A percentile compares a stretch with the other conserved stretches of the same genome.
These are phyloP conservation scores for Aspergillus floridensis DNA, from an alignment of 2,329 filamentous ascomycete genomes.

Conservation along the genomic window DNA sequence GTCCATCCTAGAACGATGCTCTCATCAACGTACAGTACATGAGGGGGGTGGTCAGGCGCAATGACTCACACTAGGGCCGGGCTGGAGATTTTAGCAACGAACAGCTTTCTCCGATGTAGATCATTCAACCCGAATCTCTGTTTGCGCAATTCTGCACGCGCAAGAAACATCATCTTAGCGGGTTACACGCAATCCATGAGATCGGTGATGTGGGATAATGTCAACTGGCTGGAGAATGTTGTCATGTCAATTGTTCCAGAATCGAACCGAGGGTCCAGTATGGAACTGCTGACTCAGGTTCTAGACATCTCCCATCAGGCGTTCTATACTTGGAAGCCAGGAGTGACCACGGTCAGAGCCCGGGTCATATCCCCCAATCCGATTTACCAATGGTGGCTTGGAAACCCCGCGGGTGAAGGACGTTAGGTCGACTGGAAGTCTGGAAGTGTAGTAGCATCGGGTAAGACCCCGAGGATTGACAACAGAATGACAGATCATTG, in stretches of 20 bases:
- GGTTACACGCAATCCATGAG: conserved; percentile 4
- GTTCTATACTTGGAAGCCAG: conserved; percentile 11
- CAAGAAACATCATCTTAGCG: background rate
- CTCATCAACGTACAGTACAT: background rate
- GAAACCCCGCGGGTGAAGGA: background rate
- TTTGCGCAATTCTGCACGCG: background rate
- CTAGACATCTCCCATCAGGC: conserved; percentile 9
- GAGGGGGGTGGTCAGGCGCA: conserved; percentile 1
- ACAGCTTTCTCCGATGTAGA: background rate
- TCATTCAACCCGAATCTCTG: background rate
- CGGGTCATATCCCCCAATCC: too few species aligned
- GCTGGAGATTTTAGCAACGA: background rate
- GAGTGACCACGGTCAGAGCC: background rate
- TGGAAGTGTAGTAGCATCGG: background rate
- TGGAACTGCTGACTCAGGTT: conserved; percentile 8
- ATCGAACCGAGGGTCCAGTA: conserved; percentile 5
- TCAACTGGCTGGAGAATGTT: conserved; percentile 8
- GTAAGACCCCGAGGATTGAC: background rate
- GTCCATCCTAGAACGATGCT: background rate
- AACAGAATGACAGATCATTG: background rate
- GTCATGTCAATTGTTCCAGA: conserved; percentile 6
- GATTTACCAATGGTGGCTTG: background rate
- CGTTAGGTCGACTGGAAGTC: background rate
- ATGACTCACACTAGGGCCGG: conserved; percentile 7
- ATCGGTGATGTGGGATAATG: conserved; percentile 1